These are phyloP conservation scores for Limnanthes douglasii DNA, from an alignment of 345 rosid genomes.

Conservation along the genomic window DNA sequence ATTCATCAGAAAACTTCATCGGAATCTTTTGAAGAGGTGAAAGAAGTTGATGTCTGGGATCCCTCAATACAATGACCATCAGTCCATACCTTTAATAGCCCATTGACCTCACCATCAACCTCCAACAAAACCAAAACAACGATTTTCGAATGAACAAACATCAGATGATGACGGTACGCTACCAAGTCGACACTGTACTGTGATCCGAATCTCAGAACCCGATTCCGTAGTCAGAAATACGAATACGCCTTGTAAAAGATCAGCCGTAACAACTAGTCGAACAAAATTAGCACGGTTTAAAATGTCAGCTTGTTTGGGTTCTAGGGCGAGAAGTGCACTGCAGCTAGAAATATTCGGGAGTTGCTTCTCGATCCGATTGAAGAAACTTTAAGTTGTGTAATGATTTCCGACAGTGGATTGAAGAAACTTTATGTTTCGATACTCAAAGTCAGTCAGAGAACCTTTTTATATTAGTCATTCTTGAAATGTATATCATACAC, in stretches of 20 bases:
- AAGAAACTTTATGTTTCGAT: too few species aligned
- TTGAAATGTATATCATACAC: too few species aligned
- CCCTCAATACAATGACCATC: constrained; percentile 42
- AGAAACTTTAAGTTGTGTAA: constrained; percentile 40
- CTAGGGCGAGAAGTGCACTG: constrained; percentile 35
- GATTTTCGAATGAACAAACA: too few species aligned
- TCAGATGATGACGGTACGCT: too few species aligned
- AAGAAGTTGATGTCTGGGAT: too few species aligned
- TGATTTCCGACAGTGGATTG: too few species aligned
- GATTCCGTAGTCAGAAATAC: constrained; percentile 51
- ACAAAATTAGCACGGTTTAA: constrained; percentile 66
- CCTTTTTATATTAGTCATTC: too few species aligned
- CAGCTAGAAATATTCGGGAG: constrained; percentile 32
- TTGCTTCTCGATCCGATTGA: constrained; percentile 21
- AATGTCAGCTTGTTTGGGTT: constrained; percentile 35
- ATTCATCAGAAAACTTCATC: too few species aligned
- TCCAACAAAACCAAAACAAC: too few species aligned
- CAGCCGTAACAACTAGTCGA: constrained; percentile 34
- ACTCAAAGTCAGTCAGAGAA: too few species aligned
- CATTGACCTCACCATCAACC: too few species aligned
- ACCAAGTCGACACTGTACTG: constrained; percentile 75
- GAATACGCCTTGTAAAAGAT: constrained; percentile 52
- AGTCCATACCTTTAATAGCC: constrained; percentile 54
- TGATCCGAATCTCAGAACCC: constrained; percentile 61
- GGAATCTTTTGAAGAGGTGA: too few species aligned